Percentiles rank a stretch among this genome's conserved stretches.
Conservation (phyloP, 2,329 filamentous ascomycete genomes). For the Trichoderma pleuroti region DNA sequence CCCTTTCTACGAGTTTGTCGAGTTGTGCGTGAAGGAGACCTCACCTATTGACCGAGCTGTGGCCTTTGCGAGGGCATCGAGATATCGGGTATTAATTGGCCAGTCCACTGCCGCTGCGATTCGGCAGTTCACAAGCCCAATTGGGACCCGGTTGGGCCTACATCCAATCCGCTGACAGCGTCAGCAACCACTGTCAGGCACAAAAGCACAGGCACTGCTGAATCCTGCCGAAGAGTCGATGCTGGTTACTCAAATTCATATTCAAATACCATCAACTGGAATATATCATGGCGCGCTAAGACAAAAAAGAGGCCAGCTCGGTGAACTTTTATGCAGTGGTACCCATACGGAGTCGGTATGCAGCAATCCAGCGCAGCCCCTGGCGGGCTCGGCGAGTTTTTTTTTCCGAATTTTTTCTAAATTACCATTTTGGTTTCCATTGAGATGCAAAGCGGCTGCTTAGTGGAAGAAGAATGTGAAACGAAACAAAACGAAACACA, state of each 20-base stretch:
- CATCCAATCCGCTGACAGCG: background rate
- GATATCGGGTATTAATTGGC: background rate
- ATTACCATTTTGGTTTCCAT: background rate
- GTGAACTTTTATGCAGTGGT: background rate
- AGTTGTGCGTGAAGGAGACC: background rate
- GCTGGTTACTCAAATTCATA: background rate
- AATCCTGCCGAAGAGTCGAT: background rate
- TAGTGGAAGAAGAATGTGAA: no score
- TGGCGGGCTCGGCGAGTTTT: background rate
- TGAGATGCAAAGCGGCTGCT: background rate
- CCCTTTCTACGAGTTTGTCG: background rate
- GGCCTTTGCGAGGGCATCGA: background rate
- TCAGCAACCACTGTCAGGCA: background rate
- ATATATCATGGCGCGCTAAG: background rate
- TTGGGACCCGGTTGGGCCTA: background rate
- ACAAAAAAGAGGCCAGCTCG: background rate
- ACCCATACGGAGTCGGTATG: background rate
- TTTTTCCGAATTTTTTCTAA: background rate
- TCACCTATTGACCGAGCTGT: background rate
- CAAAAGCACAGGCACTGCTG: background rate
- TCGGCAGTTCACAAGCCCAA: background rate
- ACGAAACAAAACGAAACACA: background rate
- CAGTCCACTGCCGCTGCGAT: background rate
- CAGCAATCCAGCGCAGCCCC: background rate
- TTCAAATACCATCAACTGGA: background rate